Base-by-base conservation (phyloP, 2,329 filamentous ascomycete species). In the Botrytis byssoidea region DNA sequence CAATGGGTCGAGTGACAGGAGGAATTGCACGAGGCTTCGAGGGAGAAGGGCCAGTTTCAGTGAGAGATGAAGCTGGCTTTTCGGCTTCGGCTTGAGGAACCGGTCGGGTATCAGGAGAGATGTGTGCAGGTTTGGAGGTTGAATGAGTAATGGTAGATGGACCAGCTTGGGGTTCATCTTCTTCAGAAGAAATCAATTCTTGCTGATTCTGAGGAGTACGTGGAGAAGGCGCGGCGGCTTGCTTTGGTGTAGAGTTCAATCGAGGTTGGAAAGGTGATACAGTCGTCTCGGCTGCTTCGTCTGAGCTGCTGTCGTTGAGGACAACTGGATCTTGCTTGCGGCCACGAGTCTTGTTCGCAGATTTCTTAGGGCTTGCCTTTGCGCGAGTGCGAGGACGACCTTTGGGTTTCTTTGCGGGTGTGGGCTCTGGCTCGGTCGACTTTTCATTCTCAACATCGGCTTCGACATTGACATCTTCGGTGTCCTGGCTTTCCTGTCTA, bases 241-340 rank as follows among this genome's bases (percentile, higher is more conserved):
- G 70, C 44, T 51, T 65, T 37, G 70, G 35, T 37, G 59, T 32
- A 18, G 59, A 40, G 25, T 51, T 71, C 48, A 46, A 55, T 66
- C 60, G 57, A 42, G 60, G 20, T 37, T 37, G 70, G 12, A 44
- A 29, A 42, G 70, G 70, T 8, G 70, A 64, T 37, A 48, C 22
- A 6, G 32, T 37, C 29, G 57, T 57, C 35, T 71, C 60, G 25
- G 46, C n/a, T 32, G 46, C 46, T 55, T 71, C 70, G 16, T 71
- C 70, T 32, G 70, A 66, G 46, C 70, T 71, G 44, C 35, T 57
- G 2, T 44, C 35, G 2, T 61, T n/a, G 22, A 55, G 44, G 35
- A 66, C 57, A 29, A 65, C 22, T 29, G 60, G n/a, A 25, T 71
- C 70, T 65, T 71, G 51, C 44, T 44, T 70, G 65, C 66, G 46